A percentile compares a stretch with the other conserved stretches of the same genome.
These are phyloP conservation scores for Tetrapisispora pingtungensis DNA, from an alignment of 805 yeast genomes.

Conservation along the genomic window DNA sequence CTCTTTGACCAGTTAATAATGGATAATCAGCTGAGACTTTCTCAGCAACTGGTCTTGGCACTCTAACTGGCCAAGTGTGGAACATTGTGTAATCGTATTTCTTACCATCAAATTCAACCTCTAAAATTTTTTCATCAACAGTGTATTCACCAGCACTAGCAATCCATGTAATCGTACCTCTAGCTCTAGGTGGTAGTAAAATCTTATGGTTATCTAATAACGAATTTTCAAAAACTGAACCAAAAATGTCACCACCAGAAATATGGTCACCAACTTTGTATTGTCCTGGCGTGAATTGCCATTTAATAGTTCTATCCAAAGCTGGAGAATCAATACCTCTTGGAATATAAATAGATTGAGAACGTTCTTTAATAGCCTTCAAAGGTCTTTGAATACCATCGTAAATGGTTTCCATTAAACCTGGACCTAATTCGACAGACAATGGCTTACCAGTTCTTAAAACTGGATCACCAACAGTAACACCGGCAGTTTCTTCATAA, in stretches of 20 bases:
- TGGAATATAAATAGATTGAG: slow-evolving; percentile 93
- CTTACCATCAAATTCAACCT: slow-evolving; percentile 89
- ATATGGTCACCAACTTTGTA: slow-evolving; percentile 88
- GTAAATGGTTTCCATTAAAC: slow-evolving; percentile 96
- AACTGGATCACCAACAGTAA: slow-evolving; percentile 98
- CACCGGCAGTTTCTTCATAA: slow-evolving; percentile 98
- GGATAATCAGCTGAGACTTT: slow-evolving; percentile 91
- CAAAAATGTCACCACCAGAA: slow-evolving; percentile 96
- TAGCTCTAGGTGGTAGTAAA: slow-evolving; percentile 93
- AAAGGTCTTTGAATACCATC: slow-evolving; percentile 99
- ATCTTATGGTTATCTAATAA: slow-evolving; percentile 87
- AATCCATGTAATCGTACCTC: slow-evolving; percentile 89
- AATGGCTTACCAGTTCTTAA: slow-evolving; percentile 97
- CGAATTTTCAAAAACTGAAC: slow-evolving; percentile 89
- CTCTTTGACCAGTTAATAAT: slow-evolving; percentile 96
- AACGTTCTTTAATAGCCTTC: slow-evolving; percentile 76
- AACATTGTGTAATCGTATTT: slow-evolving; percentile 77
- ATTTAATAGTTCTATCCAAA: slow-evolving; percentile 68
- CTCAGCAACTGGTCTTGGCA: slow-evolving; percentile 96
- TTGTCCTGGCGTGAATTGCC: slow-evolving; percentile 75
- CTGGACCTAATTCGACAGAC: slow-evolving; percentile 98
- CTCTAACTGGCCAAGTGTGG: slow-evolving; percentile 99
- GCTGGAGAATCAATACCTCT: slow-evolving; percentile 98
- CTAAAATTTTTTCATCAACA: slow-evolving; percentile 81
- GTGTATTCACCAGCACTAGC: slow-evolving; percentile 87